Conservation (phyloP, 306 rosid species). For the Cucurbita argyrosperma region DNA sequence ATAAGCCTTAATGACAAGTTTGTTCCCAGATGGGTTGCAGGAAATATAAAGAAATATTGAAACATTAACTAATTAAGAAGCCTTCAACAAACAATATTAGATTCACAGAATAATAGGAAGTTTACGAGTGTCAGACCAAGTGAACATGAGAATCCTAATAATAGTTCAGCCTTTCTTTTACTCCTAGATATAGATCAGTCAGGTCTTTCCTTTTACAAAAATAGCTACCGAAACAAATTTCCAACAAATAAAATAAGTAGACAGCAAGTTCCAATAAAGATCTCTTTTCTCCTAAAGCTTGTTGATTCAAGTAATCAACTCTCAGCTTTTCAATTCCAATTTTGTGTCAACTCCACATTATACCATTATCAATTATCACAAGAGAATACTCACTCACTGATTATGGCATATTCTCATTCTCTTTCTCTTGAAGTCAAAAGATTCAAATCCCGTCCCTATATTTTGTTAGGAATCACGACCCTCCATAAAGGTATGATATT, state of each 20-base stretch:
- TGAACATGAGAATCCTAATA: background rate
- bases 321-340: background rate
- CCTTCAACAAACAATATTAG: background rate
- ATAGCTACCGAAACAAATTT: background rate
- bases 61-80: background rate
- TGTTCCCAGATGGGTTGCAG: background rate
- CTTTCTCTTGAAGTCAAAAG: background rate
- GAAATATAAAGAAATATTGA: background rate
- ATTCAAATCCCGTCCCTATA: background rate
- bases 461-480: background rate
- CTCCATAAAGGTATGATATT: no score
- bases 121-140: background rate
- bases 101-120: background rate
- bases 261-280: background rate
- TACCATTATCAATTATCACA: background rate
- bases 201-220: background rate
- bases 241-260: background rate
- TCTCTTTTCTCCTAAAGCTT: background rate
- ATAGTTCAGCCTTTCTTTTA: background rate
- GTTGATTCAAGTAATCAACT: background rate
- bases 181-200: background rate
- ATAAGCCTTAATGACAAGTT: slow-evolving; percentile 15
- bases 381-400: background rate
- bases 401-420: background rate
- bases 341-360: background rate